Percentiles rank a stretch among this genome's conserved stretches.
Conservation (phyloP, 441 rosid species). For the Omphalea diandra region DNA sequence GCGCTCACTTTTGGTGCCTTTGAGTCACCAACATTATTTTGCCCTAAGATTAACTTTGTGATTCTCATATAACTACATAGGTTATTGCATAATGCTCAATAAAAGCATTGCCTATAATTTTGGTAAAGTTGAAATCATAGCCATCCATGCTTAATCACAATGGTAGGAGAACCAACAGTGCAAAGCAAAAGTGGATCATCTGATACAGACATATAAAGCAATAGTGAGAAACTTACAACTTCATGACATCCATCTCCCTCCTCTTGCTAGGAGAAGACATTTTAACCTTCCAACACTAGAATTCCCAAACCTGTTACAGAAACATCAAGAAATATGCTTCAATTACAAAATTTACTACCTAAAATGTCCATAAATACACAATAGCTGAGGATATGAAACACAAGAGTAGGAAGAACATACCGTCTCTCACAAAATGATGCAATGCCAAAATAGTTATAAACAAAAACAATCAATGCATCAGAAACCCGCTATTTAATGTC, state of each 20-base stretch:
- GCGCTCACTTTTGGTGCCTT: neutral
- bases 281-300: neutral
- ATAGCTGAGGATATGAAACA: neutral
- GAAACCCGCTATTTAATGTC: constrained; percentile 8
- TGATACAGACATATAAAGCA: neutral
- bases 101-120: neutral
- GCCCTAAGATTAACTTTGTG: neutral
- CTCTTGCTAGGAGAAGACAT: constrained; percentile 85
- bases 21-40: neutral
- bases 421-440: constrained; percentile 5
- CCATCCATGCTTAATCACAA: neutral
- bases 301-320: constrained; percentile 24
- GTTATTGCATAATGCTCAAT: constrained; percentile 3
- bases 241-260: constrained; percentile 86
- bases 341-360: neutral
- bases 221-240: constrained; percentile 42
- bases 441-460: constrained; percentile 16
- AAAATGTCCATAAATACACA: neutral
- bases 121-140: neutral
- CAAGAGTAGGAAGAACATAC: constrained; percentile 20
- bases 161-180: neutral
- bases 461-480: neutral
- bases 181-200: neutral
- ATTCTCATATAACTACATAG: neutral
- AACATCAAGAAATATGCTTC: constrained; percentile 13